Conservation (phyloP, 108 stramenopile species). For the Pelagomonas calceolata region DNA sequence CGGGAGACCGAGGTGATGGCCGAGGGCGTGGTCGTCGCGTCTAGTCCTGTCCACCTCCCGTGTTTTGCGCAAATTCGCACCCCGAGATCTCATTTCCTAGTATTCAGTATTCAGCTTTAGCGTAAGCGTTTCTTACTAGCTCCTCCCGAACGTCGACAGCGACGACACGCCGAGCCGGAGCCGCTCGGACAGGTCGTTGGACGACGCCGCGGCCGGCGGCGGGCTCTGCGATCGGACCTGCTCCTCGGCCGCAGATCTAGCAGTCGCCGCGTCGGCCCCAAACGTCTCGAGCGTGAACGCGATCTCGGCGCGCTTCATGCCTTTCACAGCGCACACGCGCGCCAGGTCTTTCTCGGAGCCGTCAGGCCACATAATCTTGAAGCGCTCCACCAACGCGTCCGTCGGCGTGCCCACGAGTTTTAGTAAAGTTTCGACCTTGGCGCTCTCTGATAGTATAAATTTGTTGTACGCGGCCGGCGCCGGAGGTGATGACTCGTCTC, state of each 20-base stretch:
- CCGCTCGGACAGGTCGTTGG: no score
- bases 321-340: constrained; percentile 76
- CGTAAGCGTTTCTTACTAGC: no score
- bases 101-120: no score
- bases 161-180: no score
- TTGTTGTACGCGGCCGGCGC: constrained; percentile 85
- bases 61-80: no score
- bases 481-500: constrained; percentile 27
- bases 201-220: not conserved
- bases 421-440: constrained; percentile 82
- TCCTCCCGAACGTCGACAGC: no score
- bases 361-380: constrained; percentile 74
- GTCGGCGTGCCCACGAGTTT: constrained; percentile 87
- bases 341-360: constrained; percentile 67
- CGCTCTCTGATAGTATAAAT: constrained; percentile 81
- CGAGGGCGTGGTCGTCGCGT: no score
- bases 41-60: no score
- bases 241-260: not conserved
- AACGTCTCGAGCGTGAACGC: constrained; percentile 65
- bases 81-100: no score
- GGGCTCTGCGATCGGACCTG: not conserved
- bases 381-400: constrained; percentile 76
- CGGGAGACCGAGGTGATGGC: no score
- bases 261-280: constrained; percentile 26
- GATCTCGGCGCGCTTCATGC: constrained; percentile 72